These are phyloP conservation scores for Coemansia sp. DNA, from an alignment of 192 early-diverging fungal species.

Conservation along the genomic window DNA sequence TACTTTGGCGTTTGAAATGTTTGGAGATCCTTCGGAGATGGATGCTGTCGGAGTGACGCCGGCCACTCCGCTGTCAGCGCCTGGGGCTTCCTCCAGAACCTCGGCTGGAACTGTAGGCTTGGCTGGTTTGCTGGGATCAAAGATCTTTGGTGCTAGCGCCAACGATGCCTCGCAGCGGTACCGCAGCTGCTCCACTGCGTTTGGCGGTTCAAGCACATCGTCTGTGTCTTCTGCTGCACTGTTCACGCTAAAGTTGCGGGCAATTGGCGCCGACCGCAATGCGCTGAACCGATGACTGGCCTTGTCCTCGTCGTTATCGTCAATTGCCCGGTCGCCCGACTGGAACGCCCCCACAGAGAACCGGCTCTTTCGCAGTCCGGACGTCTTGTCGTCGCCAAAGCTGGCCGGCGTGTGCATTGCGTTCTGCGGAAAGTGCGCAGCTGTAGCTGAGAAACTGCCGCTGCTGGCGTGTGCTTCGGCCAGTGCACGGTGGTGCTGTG, in stretches of 20 bases:
- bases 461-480: constrained; percentile 12
- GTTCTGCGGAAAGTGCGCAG: constrained; percentile 27
- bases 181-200: constrained; percentile 46
- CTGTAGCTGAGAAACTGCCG: constrained; percentile 32
- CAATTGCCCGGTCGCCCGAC: constrained; percentile 1
- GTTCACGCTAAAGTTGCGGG: constrained; percentile 5
- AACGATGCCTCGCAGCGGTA: constrained; percentile 32
- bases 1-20: background rate
- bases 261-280: constrained; percentile 15
- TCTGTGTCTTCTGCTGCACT: constrained; percentile 10
- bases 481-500: constrained; percentile 14
- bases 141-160: constrained; percentile 43
- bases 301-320: constrained; percentile 2
- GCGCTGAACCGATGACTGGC: constrained; percentile 14
- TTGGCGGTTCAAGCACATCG: constrained; percentile 17
- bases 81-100: background rate
- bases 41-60: background rate
- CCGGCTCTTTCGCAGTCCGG: constrained; percentile 18
- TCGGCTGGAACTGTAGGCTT: background rate
- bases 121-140: constrained; percentile 11
- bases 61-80: background rate
- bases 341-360: constrained; percentile 44
- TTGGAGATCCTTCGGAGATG: background rate
- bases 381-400: constrained; percentile 19
- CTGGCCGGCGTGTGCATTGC: constrained; percentile 10